Conservation (phyloP, 768 basidiomycete genomes). For the Mrakia gelida region DNA sequence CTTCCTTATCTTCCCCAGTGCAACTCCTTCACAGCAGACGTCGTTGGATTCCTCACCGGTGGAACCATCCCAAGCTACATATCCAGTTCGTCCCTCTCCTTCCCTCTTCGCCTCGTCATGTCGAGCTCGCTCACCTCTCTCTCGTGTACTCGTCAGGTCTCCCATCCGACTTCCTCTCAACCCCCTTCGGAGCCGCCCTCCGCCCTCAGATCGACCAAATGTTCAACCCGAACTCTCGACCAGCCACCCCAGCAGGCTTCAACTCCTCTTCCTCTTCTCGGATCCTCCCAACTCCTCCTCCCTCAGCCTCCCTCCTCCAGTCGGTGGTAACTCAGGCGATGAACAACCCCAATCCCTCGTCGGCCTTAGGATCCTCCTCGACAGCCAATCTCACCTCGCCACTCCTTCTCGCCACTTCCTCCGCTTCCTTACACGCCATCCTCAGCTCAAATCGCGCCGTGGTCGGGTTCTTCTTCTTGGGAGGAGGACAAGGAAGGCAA, state of each 20-base stretch:
- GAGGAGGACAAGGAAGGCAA: constrained; percentile 66
- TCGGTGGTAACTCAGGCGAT: constrained; percentile 41
- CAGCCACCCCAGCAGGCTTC: constrained; percentile 36
- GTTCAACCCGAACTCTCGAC: constrained; percentile 57
- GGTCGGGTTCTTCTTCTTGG: constrained; percentile 74
- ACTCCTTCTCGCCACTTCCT: constrained; percentile 68
- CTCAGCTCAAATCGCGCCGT: constrained; percentile 65
- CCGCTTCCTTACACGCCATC: constrained; percentile 64
- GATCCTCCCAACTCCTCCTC: constrained; percentile 44
- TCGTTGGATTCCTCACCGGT: constrained; percentile 80
- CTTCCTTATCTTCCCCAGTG: constrained; percentile 46
- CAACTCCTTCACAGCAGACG: constrained; percentile 89
- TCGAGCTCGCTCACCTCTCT: neutral
- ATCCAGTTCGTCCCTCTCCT: constrained; percentile 54
- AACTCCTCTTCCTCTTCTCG: constrained; percentile 20
- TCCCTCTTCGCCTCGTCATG: neutral
- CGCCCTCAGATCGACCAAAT: constrained; percentile 87
- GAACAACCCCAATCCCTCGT: constrained; percentile 36
- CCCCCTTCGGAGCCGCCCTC: constrained; percentile 78
- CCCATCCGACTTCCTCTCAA: constrained; percentile 71
- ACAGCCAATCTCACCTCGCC: constrained; percentile 55
- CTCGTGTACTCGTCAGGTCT: constrained; percentile 36
- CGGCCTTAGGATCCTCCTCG: constrained; percentile 37
- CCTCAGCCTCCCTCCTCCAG: constrained; percentile 52
- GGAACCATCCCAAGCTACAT: constrained; percentile 74